Base-by-base conservation (phyloP, 768 basidiomycete genomes). In the Pulveroboletus sp. region DNA sequence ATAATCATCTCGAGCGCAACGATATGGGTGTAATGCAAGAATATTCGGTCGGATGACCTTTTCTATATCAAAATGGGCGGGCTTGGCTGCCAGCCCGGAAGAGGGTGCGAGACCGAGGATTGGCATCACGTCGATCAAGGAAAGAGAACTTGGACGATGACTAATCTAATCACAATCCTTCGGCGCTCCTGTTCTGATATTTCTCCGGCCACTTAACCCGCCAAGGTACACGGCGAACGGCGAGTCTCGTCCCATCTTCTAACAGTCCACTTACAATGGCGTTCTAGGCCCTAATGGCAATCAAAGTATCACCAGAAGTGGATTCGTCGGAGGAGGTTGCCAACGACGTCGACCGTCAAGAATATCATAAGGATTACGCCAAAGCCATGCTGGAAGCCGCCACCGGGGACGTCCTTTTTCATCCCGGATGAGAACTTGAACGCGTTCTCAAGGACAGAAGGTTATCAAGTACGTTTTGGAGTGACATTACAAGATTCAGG, bases 1-100 rank as follows among this genome's bases (percentile, higher is more conserved):
- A 71, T 97, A 99, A 72, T 99, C 95, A 61, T 99, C 95, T 40
- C 97, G 77, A 1, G 97, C 97, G 60, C 94, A 97, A 25, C 94
- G 84, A 69, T 99, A 98, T 0, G 97, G 97, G 40, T 85, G 83
- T 13, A 99, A 75, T 1, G 90, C 72, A 40, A 97, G 86, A 60
- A 99, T 94, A 63, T 98, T 99, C 2, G 91, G 87, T n/a, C 94
- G 79, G 57, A 97, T 88, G 46, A 90, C 87, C 29, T 72, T 68
- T 69, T 90, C 84, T 49, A 98, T 84, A 59, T 82, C 74, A 62
- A 97, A 98, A 69, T 97, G 94, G 2, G 81, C 66, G 1, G 94
- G 92, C 32, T 77, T 74, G 16, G 70, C 59, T 9, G 77, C n/a
- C n/a, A n/a, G 70, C 14, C 62, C 56, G 1, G 61, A 55, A 9